Evolutionary conservation across 371 early-diverging fungal species (phyloP), one percentile per base, ranked within the genome.

Genomic region (Mortierella sp.): DNA sequence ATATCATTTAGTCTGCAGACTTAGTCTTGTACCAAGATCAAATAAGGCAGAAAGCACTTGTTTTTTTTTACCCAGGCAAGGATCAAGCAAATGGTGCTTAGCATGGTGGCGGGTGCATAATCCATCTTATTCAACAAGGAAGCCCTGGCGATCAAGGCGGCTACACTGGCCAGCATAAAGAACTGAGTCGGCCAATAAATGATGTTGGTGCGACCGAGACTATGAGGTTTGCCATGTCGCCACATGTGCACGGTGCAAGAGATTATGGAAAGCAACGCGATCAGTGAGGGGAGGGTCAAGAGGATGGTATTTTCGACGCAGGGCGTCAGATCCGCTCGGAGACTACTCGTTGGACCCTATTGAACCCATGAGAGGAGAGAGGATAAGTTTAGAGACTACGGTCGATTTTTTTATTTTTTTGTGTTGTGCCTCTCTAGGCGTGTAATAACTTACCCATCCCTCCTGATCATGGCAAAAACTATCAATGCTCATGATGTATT

Each of bases 261-360:
- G 37, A 42, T 24, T 6, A 75, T 31, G 4, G 59, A 53, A 43
- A 75, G 4, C 32, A 68, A 48, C n/a, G 42, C 49, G 23, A 68
- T 30, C 8, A 75, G 56, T 1, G 75, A 47, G 15, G 75, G 64
- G 8, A 75, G 47, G 6, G 64, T 42, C 23, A 75, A 15, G 24
- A 75, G 60, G 48, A 75, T 75, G 32, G 69, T 68, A 43, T 75
- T 62, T 37, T 75, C 75, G 21, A 75, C 69, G 59, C 75, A 75
- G 27, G 55, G 69, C 0, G 69, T 75, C 56, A 75, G 50, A 28
- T 64, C 69, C 12, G 75, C 41, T 11, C 56, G 43, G 17, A 44
- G 21, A 56, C 32, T 1, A 43, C 69, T 68, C 8, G 64, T 75
- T 34, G 75, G 75, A 34, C 75, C 75, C 75, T 64, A 67, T 47